Conservation (phyloP, 148 eudicot genomes). For the Pouteria glomerata region DNA sequence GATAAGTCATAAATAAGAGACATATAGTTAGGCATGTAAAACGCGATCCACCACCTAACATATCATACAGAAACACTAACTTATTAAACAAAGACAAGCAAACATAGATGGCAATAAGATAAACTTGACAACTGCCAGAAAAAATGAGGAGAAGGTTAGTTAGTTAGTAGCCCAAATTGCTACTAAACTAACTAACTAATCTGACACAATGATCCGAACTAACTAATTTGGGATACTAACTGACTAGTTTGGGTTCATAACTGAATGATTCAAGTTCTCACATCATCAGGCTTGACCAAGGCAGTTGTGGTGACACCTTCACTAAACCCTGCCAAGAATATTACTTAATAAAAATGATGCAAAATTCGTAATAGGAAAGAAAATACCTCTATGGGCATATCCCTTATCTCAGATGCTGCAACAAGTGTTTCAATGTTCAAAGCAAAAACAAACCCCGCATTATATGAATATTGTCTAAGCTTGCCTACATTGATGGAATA, state of each 20-base stretch:
- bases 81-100: background rate
- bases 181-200: no score
- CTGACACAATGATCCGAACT: no score
- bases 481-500: background rate
- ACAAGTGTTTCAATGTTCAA: slow-evolving; percentile 14
- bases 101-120: background rate
- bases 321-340: background rate
- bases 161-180: background rate
- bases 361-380: background rate
- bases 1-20: background rate
- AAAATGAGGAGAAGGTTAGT: background rate
- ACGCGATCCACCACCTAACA: background rate
- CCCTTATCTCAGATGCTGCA: slow-evolving; percentile 11
- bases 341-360: background rate
- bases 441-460: slow-evolving; percentile 8
- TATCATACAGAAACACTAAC: background rate
- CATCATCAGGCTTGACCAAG: background rate
- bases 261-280: background rate
- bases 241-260: no score
- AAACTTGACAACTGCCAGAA: background rate
- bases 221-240: no score
- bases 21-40: background rate
- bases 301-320: background rate
- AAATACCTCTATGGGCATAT: slow-evolving; percentile 7
- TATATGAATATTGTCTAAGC: background rate